Evolutionary conservation across 768 basidiomycete species (phyloP).

Genomic region (Dioszegia crocea): DNA sequence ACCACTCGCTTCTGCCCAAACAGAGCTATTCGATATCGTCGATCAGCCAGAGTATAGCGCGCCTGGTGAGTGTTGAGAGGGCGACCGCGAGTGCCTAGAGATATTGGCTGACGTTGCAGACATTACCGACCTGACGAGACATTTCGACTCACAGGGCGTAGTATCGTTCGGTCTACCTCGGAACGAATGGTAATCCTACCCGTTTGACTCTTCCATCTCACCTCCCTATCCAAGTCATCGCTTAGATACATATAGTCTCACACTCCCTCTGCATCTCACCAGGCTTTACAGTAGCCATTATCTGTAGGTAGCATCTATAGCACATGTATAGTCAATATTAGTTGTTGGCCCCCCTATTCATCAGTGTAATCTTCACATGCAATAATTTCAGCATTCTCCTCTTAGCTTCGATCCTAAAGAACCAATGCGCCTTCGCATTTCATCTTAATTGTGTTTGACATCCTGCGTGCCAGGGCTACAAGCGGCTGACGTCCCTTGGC

Average conservation of each 20-base stretch:
- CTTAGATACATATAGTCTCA: not conserved
- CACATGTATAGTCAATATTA: too few relatives aligned
- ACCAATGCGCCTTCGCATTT: too few relatives aligned
- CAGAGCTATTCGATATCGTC: conserved; percentile 73
- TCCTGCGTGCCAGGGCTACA: too few relatives aligned
- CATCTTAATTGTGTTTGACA: too few relatives aligned
- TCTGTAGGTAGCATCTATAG: too few relatives aligned
- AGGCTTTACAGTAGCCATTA: not conserved
- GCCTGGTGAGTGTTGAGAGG: conserved; percentile 67
- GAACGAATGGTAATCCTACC: conserved; percentile 28
- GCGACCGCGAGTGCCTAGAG: not conserved
- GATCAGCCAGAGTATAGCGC: conserved; percentile 70
- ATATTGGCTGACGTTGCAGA: conserved; percentile 10
- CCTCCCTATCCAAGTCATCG: not conserved
- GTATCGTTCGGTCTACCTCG: conserved; percentile 39
- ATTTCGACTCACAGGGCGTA: conserved; percentile 60
- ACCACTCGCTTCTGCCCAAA: conserved; percentile 67
- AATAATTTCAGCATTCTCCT: too few relatives aligned
- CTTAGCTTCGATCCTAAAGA: too few relatives aligned
- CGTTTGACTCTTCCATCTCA: not conserved
- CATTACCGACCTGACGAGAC: conserved; percentile 58
- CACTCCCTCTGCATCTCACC: not conserved
- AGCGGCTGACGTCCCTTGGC: too few relatives aligned
- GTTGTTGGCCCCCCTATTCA: too few relatives aligned
- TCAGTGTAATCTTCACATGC: too few relatives aligned